A percentile compares a stretch with the other conserved stretches of the same genome.
phyloP scores from a whole-genome alignment of 768 basidiomycete species.

The Suillus hirtellus region DNA sequence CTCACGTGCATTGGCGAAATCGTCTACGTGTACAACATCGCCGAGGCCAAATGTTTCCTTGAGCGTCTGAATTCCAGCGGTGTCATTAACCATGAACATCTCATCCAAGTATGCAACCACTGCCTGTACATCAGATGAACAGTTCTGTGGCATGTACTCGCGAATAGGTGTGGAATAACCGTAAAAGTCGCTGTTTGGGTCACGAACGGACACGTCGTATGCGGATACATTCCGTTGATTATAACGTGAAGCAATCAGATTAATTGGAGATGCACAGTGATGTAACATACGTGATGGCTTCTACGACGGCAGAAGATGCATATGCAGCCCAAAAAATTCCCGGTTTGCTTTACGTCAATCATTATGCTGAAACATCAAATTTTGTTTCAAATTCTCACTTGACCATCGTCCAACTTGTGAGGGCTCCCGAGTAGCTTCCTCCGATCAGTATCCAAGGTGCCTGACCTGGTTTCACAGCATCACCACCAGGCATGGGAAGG shows the following conservation, averaged over 20 bases:
- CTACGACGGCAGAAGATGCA: conserved; percentile 48
- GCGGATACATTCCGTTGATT: background rate
- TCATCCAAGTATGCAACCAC: conserved; percentile 63
- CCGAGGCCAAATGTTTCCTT: conserved; percentile 63
- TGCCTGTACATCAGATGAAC: conserved; percentile 68
- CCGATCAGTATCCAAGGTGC: conserved; percentile 45
- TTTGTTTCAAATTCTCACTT: conserved; percentile 42
- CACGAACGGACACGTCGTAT: background rate
- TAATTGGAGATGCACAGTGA: conserved; percentile 4
- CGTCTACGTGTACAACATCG: conserved; percentile 59
- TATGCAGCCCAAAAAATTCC: conserved; percentile 44
- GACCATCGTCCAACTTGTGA: conserved; percentile 68
- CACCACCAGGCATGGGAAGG: conserved; percentile 67
- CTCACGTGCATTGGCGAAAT: conserved; percentile 60
- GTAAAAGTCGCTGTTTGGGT: conserved; percentile 20
- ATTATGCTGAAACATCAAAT: background rate
- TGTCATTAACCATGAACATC: conserved; percentile 48
- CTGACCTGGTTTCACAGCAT: conserved; percentile 53
- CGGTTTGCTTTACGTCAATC: conserved; percentile 33
- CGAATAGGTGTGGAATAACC: conserved; percentile 73
- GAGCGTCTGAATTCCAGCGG: conserved; percentile 49
- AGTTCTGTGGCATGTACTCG: conserved; percentile 68
- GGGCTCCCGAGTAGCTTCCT: conserved; percentile 46
- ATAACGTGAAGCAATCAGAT: background rate
- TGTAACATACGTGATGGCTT: conserved; percentile 41